phyloP scores from a whole-genome alignment of 164 flowering plant genomes.

The Santalum album region DNA sequence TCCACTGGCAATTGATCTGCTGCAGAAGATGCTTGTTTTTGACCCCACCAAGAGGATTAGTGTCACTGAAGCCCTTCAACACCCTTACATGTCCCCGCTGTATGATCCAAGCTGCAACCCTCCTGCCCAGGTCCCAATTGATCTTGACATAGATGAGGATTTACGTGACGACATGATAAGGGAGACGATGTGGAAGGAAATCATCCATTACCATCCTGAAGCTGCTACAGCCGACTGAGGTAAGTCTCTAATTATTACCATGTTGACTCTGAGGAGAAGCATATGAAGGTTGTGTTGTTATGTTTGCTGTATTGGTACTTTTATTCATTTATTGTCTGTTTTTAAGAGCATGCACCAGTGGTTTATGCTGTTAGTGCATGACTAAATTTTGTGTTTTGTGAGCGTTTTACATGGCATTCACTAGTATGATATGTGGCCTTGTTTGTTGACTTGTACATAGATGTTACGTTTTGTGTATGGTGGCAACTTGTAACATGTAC shows the following conservation, averaged over 20 bases:
- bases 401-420: too few relatives aligned
- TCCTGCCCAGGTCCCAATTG: conserved; percentile 67
- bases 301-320: conserved; percentile 1
- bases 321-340: not conserved
- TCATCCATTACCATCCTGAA: conserved; percentile 84
- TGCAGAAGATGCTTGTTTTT: conserved; percentile 76
- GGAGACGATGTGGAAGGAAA: conserved; percentile 86
- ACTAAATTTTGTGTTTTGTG: not conserved
- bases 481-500: conserved; percentile 3
- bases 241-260: conserved; percentile 9
- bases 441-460: conserved; percentile 21
- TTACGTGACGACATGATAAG: conserved; percentile 68
- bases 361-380: conserved; percentile 12
- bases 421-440: conserved; percentile 7
- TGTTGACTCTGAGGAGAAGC: not conserved
- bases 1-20: conserved; percentile 73
- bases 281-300: not conserved
- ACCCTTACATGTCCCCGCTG: conserved; percentile 77
- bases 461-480: conserved; percentile 10
- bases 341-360: conserved; percentile 11
- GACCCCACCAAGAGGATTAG: conserved; percentile 88
- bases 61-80: conserved; percentile 77
- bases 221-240: conserved; percentile 33
- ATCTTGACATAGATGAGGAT: conserved; percentile 81
- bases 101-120: conserved; percentile 60